phyloP scores from a whole-genome alignment of 495 filamentous ascomycete species.

The Aspergillus saccharolyticus region DNA sequence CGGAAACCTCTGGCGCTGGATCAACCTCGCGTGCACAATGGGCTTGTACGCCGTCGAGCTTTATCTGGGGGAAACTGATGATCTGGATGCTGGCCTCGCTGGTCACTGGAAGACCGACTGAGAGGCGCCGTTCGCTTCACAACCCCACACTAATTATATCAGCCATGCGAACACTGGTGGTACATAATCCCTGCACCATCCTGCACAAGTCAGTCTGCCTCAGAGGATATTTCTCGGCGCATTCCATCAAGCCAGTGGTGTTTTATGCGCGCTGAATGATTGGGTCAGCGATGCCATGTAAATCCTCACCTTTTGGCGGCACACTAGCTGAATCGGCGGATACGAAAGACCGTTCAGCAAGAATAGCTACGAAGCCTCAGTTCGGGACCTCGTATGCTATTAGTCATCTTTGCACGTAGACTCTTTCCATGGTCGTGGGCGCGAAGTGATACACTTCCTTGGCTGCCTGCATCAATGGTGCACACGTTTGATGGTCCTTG shows the following conservation, averaged over 20 bases:
- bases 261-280: not conserved
- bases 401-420: not conserved
- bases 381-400: not conserved
- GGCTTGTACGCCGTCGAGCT: constrained; percentile 83
- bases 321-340: not conserved
- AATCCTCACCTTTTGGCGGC: not conserved
- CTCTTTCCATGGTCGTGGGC: not conserved
- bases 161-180: not conserved
- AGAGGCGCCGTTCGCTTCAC: constrained; percentile 14
- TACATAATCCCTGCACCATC: too few species aligned
- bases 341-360: not conserved
- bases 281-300: not conserved
- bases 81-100: constrained; percentile 61
- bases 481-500: too few species aligned
- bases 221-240: not conserved
- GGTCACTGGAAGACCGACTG: constrained; percentile 93
- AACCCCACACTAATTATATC: not conserved
- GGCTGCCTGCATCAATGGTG: not conserved
- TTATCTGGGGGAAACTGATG: constrained; percentile 69
- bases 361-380: not conserved
- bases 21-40: constrained; percentile 86
- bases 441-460: not conserved
- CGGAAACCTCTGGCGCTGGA: constrained; percentile 86
- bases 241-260: not conserved
- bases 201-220: not conserved